Conservation (phyloP, 306 rosid species). For the Lotus japonicus region DNA sequence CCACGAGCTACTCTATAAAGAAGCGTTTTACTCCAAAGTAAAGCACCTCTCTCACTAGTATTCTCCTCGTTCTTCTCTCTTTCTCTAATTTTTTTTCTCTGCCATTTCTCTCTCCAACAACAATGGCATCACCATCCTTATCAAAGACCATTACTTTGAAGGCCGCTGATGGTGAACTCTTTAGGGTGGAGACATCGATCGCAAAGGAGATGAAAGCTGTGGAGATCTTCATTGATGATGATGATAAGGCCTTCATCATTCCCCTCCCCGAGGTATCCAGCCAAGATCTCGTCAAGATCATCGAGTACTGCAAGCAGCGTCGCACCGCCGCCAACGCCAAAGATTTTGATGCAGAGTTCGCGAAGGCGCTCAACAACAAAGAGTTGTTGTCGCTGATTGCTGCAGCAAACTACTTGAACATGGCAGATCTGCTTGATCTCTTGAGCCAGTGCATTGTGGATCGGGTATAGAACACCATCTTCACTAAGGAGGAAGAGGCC, state of each 20-base stretch:
- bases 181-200: not conserved
- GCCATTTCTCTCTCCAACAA: not conserved
- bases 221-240: not conserved
- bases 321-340: not conserved
- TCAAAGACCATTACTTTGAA: not conserved
- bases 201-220: not conserved
- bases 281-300: not conserved
- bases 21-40: too few relatives aligned
- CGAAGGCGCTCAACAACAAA: not conserved
- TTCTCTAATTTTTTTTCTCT: too few relatives aligned
- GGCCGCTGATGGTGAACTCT: not conserved
- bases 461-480: constrained; percentile 26
- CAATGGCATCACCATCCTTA: not conserved
- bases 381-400: constrained; percentile 15
- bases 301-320: not conserved
- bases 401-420: constrained; percentile 23
- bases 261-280: constrained; percentile 21
- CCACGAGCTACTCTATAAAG: too few relatives aligned
- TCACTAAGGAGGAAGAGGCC: constrained; percentile 24
- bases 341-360: not conserved
- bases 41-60: too few relatives aligned
- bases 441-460: constrained; percentile 15
- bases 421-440: not conserved
- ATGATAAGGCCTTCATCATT: not conserved
- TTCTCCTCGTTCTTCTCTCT: too few relatives aligned